Evolutionary conservation across 129 eudicot genomes (phyloP).

Genomic region (Rutidosis leptorrhynchoides): DNA sequence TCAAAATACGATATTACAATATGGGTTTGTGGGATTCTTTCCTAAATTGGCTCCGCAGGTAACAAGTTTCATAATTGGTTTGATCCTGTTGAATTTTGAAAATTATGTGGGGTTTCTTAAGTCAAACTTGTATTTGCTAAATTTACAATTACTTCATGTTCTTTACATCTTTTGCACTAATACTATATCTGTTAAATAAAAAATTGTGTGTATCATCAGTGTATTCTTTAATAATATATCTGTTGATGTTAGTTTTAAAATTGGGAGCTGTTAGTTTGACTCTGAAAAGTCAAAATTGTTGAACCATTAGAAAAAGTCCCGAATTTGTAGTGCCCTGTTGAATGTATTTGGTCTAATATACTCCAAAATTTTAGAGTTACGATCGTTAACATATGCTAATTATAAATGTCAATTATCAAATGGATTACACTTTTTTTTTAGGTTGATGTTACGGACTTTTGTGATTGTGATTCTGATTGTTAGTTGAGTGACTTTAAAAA

Average conservation of each 20-base stretch:
- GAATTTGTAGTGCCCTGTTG: not conserved
- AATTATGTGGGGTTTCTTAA: not conserved
- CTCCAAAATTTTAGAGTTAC: not conserved
- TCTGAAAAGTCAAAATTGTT: constrained; percentile 9
- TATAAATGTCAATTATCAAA: not conserved
- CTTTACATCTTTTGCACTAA: not conserved
- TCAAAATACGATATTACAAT: not conserved
- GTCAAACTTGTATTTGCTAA: constrained; percentile 6
- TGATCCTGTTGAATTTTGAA: not conserved
- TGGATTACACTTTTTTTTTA: not conserved
- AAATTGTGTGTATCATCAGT: not conserved
- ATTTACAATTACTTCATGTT: not conserved
- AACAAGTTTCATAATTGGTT: not conserved
- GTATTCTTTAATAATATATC: not conserved
- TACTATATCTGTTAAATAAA: not conserved
- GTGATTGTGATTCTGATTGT: not conserved
- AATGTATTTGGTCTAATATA: not conserved
- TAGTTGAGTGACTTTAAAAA: not conserved
- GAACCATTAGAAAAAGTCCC: not conserved
- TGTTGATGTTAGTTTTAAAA: not conserved
- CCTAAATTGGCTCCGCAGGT: constrained; percentile 87
- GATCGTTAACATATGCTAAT: not conserved
- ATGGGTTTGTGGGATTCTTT: constrained; percentile 87
- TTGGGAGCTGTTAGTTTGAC: constrained; percentile 4
- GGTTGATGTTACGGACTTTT: not conserved